A percentile compares a stretch with the other conserved stretches of the same genome.
phyloP scores from a whole-genome alignment of 306 rosid genomes.

The Dalbergia cochinchinensis region DNA sequence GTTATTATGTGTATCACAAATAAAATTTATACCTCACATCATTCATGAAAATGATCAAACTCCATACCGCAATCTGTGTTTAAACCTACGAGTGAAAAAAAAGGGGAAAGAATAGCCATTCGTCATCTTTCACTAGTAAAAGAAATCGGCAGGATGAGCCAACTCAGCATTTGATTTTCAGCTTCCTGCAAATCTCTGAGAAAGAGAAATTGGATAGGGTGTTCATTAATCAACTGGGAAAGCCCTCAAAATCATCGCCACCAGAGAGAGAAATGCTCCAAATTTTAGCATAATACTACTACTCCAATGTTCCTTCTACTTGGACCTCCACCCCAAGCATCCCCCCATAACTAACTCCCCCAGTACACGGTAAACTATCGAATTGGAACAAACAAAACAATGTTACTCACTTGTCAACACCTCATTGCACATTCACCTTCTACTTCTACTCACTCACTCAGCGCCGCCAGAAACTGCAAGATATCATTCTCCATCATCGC shows the following conservation, averaged over 20 bases:
- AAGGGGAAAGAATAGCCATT: too few relatives aligned
- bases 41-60: neutral
- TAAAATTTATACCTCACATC: neutral
- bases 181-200: neutral
- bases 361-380: neutral
- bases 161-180: neutral
- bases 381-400: conserved; percentile 45
- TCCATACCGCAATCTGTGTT: neutral
- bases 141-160: neutral
- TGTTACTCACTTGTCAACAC: conserved; percentile 60
- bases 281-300: neutral
- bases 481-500: conserved; percentile 42
- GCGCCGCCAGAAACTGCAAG: conserved; percentile 34
- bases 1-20: too few relatives aligned
- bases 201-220: neutral
- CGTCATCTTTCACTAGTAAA: neutral
- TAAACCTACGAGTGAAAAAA: too few relatives aligned
- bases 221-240: neutral
- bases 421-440: conserved; percentile 53
- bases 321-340: neutral
- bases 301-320: conserved; percentile 20
- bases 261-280: neutral
- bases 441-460: conserved; percentile 45
- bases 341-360: neutral
- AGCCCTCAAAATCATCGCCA: neutral